These are phyloP conservation scores for Linanthus parryae DNA, from an alignment of 148 eudicot species.

Conservation along the genomic window DNA sequence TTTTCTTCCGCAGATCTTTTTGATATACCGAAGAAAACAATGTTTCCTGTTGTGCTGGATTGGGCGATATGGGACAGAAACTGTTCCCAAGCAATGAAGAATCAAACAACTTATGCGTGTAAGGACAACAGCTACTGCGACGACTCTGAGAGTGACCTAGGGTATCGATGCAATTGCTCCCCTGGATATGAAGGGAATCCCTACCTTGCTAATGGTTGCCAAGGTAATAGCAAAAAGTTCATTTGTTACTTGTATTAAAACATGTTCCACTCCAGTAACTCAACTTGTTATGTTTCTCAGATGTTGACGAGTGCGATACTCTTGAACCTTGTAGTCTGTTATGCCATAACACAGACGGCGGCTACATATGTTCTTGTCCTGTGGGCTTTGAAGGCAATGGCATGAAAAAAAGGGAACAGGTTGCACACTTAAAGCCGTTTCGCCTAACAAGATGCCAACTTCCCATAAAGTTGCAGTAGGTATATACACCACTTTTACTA, in stretches of 20 bases:
- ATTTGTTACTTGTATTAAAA: neutral
- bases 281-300: neutral
- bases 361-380: conserved; percentile 27
- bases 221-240: neutral
- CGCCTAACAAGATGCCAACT: too few relatives aligned
- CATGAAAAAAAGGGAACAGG: conserved; percentile 20
- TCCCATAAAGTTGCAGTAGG: conserved; percentile 27
- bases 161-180: neutral
- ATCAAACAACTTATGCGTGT: neutral
- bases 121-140: neutral
- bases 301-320: conserved; percentile 25
- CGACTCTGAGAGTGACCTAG: neutral
- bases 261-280: too few relatives aligned
- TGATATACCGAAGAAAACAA: neutral
- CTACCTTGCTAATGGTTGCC: conserved; percentile 6
- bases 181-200: neutral
- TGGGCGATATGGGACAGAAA: too few relatives aligned
- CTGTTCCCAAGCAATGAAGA: too few relatives aligned
- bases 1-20: conserved; percentile 1
- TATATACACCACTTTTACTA: conserved; percentile 5
- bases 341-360: conserved; percentile 23
- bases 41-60: conserved; percentile 6
- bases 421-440: conserved; percentile 17
- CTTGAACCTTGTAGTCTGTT: conserved; percentile 6
- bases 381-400: conserved; percentile 34